phyloP scores from a whole-genome alignment of 1,139 yeast species.

The Citeromyces hawaiiensis region DNA sequence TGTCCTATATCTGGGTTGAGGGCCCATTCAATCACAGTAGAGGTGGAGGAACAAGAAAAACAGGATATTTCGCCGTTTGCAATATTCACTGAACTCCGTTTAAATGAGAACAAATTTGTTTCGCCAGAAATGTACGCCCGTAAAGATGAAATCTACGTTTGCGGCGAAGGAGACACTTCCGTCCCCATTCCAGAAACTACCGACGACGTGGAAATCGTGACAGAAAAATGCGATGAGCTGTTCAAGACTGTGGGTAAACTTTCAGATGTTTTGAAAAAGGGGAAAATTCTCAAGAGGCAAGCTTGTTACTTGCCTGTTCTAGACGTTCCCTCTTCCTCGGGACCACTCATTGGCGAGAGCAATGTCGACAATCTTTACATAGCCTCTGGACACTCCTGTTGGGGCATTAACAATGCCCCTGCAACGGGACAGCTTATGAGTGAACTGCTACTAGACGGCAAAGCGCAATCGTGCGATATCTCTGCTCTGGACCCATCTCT shows the following conservation, averaged over 20 bases:
- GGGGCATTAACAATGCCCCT: slow-evolving; percentile 98
- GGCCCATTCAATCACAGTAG: slow-evolving; percentile 88
- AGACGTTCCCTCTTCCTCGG: slow-evolving; percentile 83
- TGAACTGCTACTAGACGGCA: slow-evolving; percentile 81
- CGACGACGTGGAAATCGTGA: slow-evolving; percentile 83
- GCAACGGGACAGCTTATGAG: slow-evolving; percentile 91
- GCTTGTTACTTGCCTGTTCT: slow-evolving; percentile 94
- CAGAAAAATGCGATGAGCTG: slow-evolving; percentile 78
- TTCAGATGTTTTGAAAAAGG: slow-evolving; percentile 58
- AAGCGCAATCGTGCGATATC: slow-evolving; percentile 63
- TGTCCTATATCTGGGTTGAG: slow-evolving; percentile 88
- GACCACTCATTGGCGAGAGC: slow-evolving; percentile 90
- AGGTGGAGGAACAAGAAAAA: slow-evolving; percentile 50
- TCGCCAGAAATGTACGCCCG: slow-evolving; percentile 94
- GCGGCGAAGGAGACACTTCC: slow-evolving; percentile 92
- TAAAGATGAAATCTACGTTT: slow-evolving; percentile 88
- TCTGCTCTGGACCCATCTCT: slow-evolving; percentile 73
- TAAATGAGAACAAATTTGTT: slow-evolving; percentile 50
- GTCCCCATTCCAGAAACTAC: slow-evolving; percentile 90
- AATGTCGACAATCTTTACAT: slow-evolving; percentile 66
- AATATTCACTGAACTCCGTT: slow-evolving; percentile 78
- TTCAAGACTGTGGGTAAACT: slow-evolving; percentile 73
- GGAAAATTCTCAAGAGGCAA: slow-evolving; percentile 72
- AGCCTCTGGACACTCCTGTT: slow-evolving; percentile 93
- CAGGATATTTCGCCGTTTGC: slow-evolving; percentile 76